phyloP scores from a whole-genome alignment of 768 basidiomycete species.

The Hydnomerulius pinastri region DNA sequence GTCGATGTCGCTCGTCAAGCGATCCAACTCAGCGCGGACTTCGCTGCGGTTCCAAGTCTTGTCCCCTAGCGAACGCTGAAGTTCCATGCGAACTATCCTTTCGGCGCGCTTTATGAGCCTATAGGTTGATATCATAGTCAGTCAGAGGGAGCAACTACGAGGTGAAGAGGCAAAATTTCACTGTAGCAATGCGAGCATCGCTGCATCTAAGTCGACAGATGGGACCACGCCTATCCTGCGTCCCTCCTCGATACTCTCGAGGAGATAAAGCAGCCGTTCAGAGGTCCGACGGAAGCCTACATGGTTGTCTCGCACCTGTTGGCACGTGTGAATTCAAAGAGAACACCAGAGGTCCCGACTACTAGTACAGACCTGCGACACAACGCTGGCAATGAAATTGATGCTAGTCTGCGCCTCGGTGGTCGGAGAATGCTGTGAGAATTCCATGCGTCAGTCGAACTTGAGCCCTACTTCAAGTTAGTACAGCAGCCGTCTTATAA shows the following conservation, averaged over 20 bases:
- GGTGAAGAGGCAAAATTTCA: neutral
- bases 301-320: neutral
- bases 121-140: neutral
- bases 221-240: neutral
- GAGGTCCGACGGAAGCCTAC: neutral
- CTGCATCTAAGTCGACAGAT: neutral
- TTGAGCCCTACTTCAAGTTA: no score
- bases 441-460: neutral
- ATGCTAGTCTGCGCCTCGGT: neutral
- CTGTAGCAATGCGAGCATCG: neutral
- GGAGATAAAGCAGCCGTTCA: neutral
- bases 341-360: neutral
- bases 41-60: neutral
- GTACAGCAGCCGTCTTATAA: no score
- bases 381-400: neutral
- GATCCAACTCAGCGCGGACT: neutral
- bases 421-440: neutral
- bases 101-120: neutral
- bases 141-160: no score
- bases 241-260: neutral
- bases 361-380: neutral
- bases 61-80: neutral
- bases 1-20: neutral
- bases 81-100: neutral
- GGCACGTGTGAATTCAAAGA: no score